A percentile compares a stretch with the other conserved stretches of the same genome.
Conservation (phyloP, 2,329 filamentous ascomycete species). For the Fusarium poae region DNA sequence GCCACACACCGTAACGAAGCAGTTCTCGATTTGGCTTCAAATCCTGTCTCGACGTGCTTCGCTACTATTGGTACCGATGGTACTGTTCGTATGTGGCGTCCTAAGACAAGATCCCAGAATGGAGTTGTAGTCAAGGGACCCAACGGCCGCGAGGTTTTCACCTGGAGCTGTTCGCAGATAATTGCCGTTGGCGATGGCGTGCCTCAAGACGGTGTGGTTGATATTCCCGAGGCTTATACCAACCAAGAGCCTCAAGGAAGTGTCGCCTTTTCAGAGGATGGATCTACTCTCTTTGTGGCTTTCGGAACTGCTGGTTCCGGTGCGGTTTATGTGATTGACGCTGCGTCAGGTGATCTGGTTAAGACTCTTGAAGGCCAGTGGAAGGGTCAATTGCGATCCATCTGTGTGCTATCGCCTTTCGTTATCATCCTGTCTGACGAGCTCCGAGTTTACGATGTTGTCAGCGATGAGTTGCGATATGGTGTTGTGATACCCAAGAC, state of each 20-base stretch:
- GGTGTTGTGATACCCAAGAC: conserved; percentile 68
- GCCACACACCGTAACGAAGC: conserved; percentile 65
- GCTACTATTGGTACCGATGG: conserved; percentile 88
- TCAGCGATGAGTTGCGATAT: conserved; percentile 80
- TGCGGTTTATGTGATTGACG: conserved; percentile 81
- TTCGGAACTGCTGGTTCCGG: conserved; percentile 68
- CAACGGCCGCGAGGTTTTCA: conserved; percentile 71
- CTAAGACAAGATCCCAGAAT: conserved; percentile 75
- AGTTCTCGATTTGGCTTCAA: conserved; percentile 79
- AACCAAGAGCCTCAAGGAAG: conserved; percentile 67
- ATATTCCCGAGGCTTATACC: conserved; percentile 43
- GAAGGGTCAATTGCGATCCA: conserved; percentile 72
- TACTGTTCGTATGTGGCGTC: conserved; percentile 83
- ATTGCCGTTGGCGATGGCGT: conserved; percentile 67
- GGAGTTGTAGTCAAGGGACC: conserved; percentile 73
- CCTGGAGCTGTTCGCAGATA: conserved; percentile 78
- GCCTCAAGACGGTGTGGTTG: conserved; percentile 56
- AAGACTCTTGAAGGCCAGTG: conserved; percentile 77
- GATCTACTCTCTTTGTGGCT: conserved; percentile 82
- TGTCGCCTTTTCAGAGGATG: conserved; percentile 85
- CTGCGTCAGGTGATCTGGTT: conserved; percentile 74
- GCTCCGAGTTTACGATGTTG: conserved; percentile 85
- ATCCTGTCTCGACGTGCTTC: conserved; percentile 78
- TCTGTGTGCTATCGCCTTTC: conserved; percentile 79
- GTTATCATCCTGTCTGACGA: conserved; percentile 81